Base-by-base conservation (phyloP, 306 rosid species). In the Rubus idaeus region DNA sequence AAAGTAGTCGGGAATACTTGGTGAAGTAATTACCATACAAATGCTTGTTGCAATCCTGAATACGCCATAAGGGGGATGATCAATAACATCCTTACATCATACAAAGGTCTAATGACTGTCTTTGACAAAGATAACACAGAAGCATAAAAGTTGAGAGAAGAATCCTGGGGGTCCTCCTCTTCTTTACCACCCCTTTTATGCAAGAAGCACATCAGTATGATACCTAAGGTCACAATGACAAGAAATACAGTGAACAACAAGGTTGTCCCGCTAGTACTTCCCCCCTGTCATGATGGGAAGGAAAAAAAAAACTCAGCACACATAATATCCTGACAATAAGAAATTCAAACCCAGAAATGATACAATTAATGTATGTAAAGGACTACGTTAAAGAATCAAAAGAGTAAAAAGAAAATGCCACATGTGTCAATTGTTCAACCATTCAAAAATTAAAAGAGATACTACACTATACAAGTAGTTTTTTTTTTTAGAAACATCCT, bases 31-130 rank as follows among this genome's bases (percentile, higher is more conserved):
- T 89, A 95, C 99, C 99, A 95, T 20, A 88, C 99, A 86, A 95
- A 95, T 78, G 99, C 97, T 76, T 91, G 97, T 71, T 95, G 97
- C 75, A 95, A 88, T 76, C 99, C 99, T 68, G 99, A 95, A 86
- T 92, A 95, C 51, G 96, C 92, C 50, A 92, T 88, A 52, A 95
- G 97, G 58, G 97, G 99, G 78, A 95, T 87, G 90, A 75, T 60
- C 87, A 92, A 86, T 73, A 95, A 75, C 97, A 95, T 92, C 86
- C 91, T 82, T 55, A 57, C 77, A 77, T 89, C 90, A 75, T 82
- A 71, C 77, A 95, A 52, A 10, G 93, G 91, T 86, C 82, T 71
- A 70, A 84, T 68, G 11, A 92, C 81, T 70, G 93, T 82, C 75
- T 83, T 91, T 63, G 56, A 84, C 53, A 92, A 79, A 77, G 97